Conservation (phyloP, 805 yeast species). For the Candida qinlingensis region DNA sequence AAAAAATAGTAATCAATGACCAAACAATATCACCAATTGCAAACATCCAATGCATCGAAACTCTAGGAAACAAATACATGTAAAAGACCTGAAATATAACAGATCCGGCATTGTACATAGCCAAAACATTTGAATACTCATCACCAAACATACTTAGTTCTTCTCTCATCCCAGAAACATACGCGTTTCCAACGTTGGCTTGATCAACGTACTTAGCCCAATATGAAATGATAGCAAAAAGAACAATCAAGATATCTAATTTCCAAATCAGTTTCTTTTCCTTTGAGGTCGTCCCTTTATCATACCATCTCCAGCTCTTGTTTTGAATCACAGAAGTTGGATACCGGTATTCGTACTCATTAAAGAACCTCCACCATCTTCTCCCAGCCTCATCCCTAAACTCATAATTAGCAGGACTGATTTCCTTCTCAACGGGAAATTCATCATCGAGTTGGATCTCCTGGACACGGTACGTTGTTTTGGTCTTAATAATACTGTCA, state of each 20-base stretch:
- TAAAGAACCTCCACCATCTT: constrained; percentile 42
- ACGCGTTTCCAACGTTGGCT: constrained; percentile 37
- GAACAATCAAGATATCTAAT: constrained; percentile 45
- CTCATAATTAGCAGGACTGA: constrained; percentile 18
- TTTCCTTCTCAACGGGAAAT: neutral
- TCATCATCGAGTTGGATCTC: neutral
- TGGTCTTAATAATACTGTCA: neutral
- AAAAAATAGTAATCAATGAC: constrained; percentile 6
- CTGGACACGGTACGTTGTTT: neutral
- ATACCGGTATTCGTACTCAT: constrained; percentile 55
- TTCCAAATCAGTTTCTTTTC: constrained; percentile 40
- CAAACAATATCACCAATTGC: constrained; percentile 12
- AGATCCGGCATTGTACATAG: constrained; percentile 53
- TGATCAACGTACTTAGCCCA: constrained; percentile 51
- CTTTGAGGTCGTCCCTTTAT: constrained; percentile 40
- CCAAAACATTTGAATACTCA: constrained; percentile 56
- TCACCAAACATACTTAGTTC: constrained; percentile 43
- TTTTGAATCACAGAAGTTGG: constrained; percentile 28
- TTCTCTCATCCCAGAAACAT: constrained; percentile 42
- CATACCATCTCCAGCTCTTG: constrained; percentile 47
- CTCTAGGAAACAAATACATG: constrained; percentile 47
- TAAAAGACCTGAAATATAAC: constrained; percentile 60
- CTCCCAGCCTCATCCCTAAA: constrained; percentile 35
- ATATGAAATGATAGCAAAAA: constrained; percentile 53
- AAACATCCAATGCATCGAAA: constrained; percentile 40